Percentiles rank a stretch among this genome's conserved stretches.
These are phyloP conservation scores for Peronospora farinosa DNA, from an alignment of 352 stramenopile species.

Conservation along the genomic window DNA sequence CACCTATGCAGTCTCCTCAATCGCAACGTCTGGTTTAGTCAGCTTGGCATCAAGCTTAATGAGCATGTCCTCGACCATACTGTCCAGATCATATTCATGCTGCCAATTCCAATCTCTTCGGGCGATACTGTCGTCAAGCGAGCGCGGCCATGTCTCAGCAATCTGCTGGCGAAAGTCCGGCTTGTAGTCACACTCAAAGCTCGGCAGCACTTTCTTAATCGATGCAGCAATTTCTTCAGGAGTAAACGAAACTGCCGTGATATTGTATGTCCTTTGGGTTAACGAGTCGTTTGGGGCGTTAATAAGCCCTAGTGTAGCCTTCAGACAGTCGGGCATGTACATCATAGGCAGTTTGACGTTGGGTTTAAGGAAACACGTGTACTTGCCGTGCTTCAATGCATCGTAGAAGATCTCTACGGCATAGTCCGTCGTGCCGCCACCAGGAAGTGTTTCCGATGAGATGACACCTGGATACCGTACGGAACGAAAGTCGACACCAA, in stretches of 20 bases:
- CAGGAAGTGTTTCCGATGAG: conserved; percentile 79
- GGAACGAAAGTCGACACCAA: conserved; percentile 88
- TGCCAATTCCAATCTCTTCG: conserved; percentile 87
- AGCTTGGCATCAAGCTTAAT: conserved; percentile 79
- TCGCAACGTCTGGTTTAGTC: conserved; percentile 12
- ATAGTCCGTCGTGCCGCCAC: conserved; percentile 86
- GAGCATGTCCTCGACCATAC: conserved; percentile 88
- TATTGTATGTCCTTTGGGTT: conserved; percentile 88
- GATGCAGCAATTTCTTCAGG: conserved; percentile 74
- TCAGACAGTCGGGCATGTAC: conserved; percentile 92
- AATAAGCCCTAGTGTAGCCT: conserved; percentile 78
- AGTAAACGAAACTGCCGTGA: conserved; percentile 87
- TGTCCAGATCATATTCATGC: conserved; percentile 85
- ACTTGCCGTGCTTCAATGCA: conserved; percentile 79
- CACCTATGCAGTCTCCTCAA: conserved; percentile 21
- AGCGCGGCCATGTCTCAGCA: conserved; percentile 86
- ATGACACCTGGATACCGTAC: conserved; percentile 89
- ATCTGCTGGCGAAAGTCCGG: conserved; percentile 89
- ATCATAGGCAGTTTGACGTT: conserved; percentile 89
- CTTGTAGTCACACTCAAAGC: conserved; percentile 84
- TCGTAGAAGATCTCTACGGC: conserved; percentile 92
- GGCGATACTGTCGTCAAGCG: conserved; percentile 77
- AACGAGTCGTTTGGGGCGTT: conserved; percentile 62
- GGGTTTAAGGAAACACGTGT: conserved; percentile 83
- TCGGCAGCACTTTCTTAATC: conserved; percentile 83